A percentile compares a stretch with the other conserved stretches of the same genome.
phyloP scores from a whole-genome alignment of 108 stramenopile genomes.

The Skeletonema grethae region DNA sequence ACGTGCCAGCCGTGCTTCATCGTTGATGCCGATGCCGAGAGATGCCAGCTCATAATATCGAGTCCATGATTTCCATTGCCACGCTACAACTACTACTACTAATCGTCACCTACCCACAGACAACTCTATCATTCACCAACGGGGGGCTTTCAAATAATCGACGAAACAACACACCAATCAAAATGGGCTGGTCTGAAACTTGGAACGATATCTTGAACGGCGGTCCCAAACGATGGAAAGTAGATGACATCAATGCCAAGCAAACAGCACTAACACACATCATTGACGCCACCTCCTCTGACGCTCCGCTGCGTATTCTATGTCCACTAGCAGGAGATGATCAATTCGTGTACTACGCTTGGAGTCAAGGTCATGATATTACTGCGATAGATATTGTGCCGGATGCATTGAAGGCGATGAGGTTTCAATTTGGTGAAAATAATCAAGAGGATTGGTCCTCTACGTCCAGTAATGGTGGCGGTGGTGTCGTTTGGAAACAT shows the following conservation, averaged over 20 bases:
- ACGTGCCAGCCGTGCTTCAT: too few species aligned
- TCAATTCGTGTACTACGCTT: constrained; percentile 49
- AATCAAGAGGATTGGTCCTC: constrained; percentile 29
- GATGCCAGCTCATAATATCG: too few species aligned
- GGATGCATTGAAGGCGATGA: constrained; percentile 53
- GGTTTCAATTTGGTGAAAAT: constrained; percentile 35
- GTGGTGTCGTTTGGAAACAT: constrained; percentile 43
- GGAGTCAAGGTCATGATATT: constrained; percentile 50
- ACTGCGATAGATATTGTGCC: constrained; percentile 65
- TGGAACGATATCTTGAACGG: constrained; percentile 60
- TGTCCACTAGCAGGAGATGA: constrained; percentile 68
- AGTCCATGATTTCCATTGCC: not conserved
- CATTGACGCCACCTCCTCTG: constrained; percentile 6
- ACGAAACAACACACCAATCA: not conserved
- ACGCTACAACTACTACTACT: not conserved
- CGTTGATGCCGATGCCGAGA: too few species aligned
- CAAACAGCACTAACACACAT: constrained; percentile 45
- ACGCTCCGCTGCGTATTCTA: constrained; percentile 32
- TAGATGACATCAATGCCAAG: constrained; percentile 41
- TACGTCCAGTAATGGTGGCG: not conserved
- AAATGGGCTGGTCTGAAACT: constrained; percentile 38
- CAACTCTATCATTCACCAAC: not conserved
- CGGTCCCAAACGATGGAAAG: constrained; percentile 57
- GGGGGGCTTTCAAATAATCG: not conserved
- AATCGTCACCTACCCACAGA: constrained; percentile 1